A percentile compares a stretch with the other conserved stretches of the same genome.
phyloP scores from a whole-genome alignment of 2,329 filamentous ascomycete species.

The Ophiostoma tasmaniense region DNA sequence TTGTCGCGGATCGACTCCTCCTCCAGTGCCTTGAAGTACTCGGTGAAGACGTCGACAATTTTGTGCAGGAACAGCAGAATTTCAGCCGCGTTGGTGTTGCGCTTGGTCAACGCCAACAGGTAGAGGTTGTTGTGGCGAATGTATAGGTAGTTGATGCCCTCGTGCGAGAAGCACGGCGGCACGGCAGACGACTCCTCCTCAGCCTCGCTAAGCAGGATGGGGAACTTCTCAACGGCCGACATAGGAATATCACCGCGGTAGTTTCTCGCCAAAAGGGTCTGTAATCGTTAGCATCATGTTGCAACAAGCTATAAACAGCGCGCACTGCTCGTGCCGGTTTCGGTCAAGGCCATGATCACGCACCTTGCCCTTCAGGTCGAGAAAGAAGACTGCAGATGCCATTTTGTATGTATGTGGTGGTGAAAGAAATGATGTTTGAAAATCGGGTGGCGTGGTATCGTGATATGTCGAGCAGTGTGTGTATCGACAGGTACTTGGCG shows the following conservation, averaged over 20 bases:
- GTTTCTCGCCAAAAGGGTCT: slow-evolving; percentile 97
- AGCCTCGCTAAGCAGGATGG: slow-evolving; percentile 87
- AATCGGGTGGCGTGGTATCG: background rate
- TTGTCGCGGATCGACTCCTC: slow-evolving; percentile 99
- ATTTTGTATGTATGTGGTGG: slow-evolving; percentile 44
- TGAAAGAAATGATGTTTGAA: background rate
- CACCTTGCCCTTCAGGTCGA: slow-evolving; percentile 99
- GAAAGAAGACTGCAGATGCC: slow-evolving; percentile 97
- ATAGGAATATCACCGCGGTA: slow-evolving; percentile 98
- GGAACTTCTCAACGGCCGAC: slow-evolving; percentile 98
- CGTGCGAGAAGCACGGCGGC: slow-evolving; percentile 93
- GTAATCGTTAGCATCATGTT: background rate
- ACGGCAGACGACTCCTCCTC: slow-evolving; percentile 98
- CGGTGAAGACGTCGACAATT: slow-evolving; percentile 96
- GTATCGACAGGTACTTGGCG: background rate
- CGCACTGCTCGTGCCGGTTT: background rate
- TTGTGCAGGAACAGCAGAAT: slow-evolving; percentile 97
- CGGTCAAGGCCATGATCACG: slow-evolving; percentile 21
- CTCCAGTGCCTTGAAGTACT: slow-evolving; percentile 98
- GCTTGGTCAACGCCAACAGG: slow-evolving; percentile 93
- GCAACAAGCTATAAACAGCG: background rate
- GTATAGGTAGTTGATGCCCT: slow-evolving; percentile 99
- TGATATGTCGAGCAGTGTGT: background rate
- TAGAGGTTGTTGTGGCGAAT: slow-evolving; percentile 99
- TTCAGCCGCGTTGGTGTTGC: slow-evolving; percentile 97